Conservation (phyloP, 805 yeast species). For the Candida sakaeoensis region DNA sequence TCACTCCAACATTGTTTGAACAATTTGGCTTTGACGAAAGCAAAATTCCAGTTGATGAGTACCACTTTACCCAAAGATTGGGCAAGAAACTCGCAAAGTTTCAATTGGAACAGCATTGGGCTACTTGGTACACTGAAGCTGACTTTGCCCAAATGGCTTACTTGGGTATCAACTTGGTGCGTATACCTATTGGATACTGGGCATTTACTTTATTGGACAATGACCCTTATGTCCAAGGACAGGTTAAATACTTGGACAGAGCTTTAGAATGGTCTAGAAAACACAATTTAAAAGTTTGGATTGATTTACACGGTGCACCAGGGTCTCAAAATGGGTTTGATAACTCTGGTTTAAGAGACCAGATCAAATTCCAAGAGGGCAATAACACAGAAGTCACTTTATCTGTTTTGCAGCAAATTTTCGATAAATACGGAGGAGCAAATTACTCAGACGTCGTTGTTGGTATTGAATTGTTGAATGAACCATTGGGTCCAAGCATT, state of each 20-base stretch:
- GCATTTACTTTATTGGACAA: slow-evolving; percentile 59
- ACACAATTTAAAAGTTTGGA: slow-evolving; percentile 71
- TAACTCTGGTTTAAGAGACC: slow-evolving; percentile 82
- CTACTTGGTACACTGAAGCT: slow-evolving; percentile 65
- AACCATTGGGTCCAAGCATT: slow-evolving; percentile 76
- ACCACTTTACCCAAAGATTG: slow-evolving; percentile 55
- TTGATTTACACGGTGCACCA: slow-evolving; percentile 94
- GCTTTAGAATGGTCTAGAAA: slow-evolving; percentile 75
- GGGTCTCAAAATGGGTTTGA: slow-evolving; percentile 97
- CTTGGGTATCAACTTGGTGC: slow-evolving; percentile 75
- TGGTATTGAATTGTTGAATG: slow-evolving; percentile 84
- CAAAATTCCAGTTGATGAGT: slow-evolving; percentile 77
- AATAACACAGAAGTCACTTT: slow-evolving; percentile 54
- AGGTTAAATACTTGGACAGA: slow-evolving; percentile 62
- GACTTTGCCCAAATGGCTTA: slow-evolving; percentile 61
- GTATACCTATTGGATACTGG: slow-evolving; percentile 96
- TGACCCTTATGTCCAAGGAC: slow-evolving; percentile 90
- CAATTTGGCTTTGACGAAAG: slow-evolving; percentile 30
- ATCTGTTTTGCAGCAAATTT: slow-evolving; percentile 50
- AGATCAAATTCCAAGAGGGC: slow-evolving; percentile 50
- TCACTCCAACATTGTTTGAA: slow-evolving; percentile 73
- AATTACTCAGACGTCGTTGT: slow-evolving; percentile 67
- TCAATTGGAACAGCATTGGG: slow-evolving; percentile 70
- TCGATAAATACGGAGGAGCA: slow-evolving; percentile 59
- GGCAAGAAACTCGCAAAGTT: slow-evolving; percentile 57